A percentile compares a stretch with the other conserved stretches of the same genome.
phyloP scores from a whole-genome alignment of 1,284 basidiomycete species.

The Taiwanofungus camphoratus region DNA sequence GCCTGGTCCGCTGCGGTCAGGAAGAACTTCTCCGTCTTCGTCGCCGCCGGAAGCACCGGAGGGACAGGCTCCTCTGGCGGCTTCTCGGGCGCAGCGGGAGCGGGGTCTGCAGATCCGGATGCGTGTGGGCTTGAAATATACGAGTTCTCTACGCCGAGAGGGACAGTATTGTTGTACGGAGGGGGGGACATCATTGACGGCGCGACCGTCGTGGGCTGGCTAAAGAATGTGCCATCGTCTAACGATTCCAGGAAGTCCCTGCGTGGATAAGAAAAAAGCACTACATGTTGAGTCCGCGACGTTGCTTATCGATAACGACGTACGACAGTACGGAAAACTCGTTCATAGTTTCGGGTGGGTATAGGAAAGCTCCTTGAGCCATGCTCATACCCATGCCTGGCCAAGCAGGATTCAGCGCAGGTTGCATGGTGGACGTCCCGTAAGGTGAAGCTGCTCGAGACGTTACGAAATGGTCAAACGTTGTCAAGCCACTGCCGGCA shows the following conservation, averaged over 20 bases:
- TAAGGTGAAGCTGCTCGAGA: conserved; percentile 14
- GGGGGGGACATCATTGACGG: conserved; percentile 46
- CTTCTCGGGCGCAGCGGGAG: conserved; percentile 19
- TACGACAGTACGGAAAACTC: conserved; percentile 80
- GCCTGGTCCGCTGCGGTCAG: conserved; percentile 95
- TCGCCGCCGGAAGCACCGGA: conserved; percentile 57
- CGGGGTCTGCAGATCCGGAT: conserved; percentile 8
- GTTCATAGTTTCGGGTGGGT: conserved; percentile 66
- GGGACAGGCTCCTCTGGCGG: conserved; percentile 27
- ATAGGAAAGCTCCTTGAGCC: conserved; percentile 48
- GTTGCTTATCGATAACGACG: conserved; percentile 30
- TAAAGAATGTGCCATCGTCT: conserved; percentile 69
- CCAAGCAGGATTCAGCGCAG: conserved; percentile 43
- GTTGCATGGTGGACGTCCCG: no score
- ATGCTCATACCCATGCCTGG: conserved; percentile 34
- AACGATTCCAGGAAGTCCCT: conserved; percentile 82
- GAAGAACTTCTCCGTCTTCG: conserved; percentile 83
- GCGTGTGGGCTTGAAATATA: conserved; percentile 17
- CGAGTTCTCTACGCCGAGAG: conserved; percentile 25
- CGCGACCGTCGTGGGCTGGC: conserved; percentile 42
- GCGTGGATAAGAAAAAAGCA: conserved; percentile 1
- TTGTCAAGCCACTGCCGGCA: conserved; percentile 12
- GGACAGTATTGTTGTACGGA: conserved; percentile 29
- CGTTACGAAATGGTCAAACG: conserved; percentile 8
- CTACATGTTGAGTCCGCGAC: no score